phyloP scores from a whole-genome alignment of 768 basidiomycete genomes.

The Tulasnella sp. region DNA sequence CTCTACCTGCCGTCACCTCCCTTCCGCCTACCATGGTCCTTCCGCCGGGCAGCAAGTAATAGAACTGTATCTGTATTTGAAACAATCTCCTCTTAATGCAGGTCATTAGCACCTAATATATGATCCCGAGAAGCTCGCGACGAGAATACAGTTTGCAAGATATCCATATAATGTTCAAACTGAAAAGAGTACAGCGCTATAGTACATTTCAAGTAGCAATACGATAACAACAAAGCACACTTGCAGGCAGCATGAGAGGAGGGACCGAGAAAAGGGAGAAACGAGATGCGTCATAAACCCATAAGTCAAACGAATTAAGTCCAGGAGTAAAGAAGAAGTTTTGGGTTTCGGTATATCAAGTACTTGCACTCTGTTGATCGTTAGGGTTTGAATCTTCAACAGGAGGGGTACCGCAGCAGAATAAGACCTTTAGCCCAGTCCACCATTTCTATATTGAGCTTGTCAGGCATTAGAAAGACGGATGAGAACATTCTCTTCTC shows the following conservation, averaged over 20 bases:
- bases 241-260: background rate
- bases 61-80: background rate
- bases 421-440: background rate
- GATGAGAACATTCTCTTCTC: background rate
- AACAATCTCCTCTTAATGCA: background rate
- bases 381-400: background rate
- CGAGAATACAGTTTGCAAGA: too few species aligned
- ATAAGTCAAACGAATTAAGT: background rate
- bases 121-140: background rate
- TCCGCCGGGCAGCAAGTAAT: slow-evolving; percentile 29
- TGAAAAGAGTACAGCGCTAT: background rate
- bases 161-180: too few species aligned
- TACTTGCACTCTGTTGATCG: background rate
- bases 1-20: slow-evolving; percentile 79
- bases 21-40: slow-evolving; percentile 87
- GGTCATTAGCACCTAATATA: background rate
- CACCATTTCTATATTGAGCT: background rate
- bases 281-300: background rate
- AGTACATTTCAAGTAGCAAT: background rate
- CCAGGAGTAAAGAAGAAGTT: background rate
- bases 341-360: background rate
- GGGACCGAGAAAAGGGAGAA: background rate
- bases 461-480: background rate
- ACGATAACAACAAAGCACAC: background rate
- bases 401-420: background rate